Base-by-base conservation (phyloP, 495 filamentous ascomycete genomes). In the Aspergillus asperescens region DNA sequence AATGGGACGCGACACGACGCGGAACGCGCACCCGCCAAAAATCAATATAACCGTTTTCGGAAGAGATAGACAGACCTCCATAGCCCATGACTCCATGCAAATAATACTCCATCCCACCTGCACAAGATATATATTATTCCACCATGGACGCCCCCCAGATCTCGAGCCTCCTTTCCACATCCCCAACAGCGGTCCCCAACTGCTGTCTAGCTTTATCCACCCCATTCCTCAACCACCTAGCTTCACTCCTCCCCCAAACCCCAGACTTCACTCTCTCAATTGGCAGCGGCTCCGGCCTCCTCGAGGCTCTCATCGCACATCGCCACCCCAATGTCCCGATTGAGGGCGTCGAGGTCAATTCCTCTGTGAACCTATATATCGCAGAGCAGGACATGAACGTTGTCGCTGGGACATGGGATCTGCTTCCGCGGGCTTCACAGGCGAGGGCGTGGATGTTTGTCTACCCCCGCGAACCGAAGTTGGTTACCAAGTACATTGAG, bases 361-460 rank as follows among this genome's bases (percentile, higher is more conserved):
- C 66, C 1, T 62, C 60, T 24, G 58, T 72, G 5, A 80, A 78
- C 42, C 67, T 66, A 3, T 77, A 80, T 43, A 61, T 83, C 9
- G 60, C 70, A 4, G 62, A 67, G 41, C 58, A 69, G 38, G 56
- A 69, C 12, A 60, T 78, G 50, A 52, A 72, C 18, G 55, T 66
- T 7, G 77, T 81, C 27, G 40, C 43, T 4, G 76, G 73, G 12
- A 73, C 72, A 1, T 73, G 76, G 61, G 67, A 61, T n/a, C 54
- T 77, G 6, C 58, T 63, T 44, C 12, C 59, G 2, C 41, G 62
- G 1, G 73, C 74, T 13, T 50, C 52, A 12, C 52, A 65, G 18
- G 77, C 77, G 2, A 40, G 40, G 1, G 68, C 72, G 19, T 77
- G 78, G 76, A 61, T 83, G 63, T 80, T 81, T 63, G 72, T 82